Percentiles rank a stretch among this genome's conserved stretches.
phyloP scores from a whole-genome alignment of 257 asterid genomes.

The Ocimum tenuiflorum region DNA sequence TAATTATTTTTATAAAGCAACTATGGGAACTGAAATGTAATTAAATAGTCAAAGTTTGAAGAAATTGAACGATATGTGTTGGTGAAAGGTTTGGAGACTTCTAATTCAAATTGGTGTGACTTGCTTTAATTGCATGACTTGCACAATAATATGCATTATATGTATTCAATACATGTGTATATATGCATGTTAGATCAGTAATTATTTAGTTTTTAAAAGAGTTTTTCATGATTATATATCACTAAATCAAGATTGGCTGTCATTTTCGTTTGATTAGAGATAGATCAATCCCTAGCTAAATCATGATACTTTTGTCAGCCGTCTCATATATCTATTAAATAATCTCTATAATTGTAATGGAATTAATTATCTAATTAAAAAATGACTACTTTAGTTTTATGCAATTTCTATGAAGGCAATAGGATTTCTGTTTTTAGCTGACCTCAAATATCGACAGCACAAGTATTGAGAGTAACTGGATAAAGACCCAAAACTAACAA shows the following conservation, averaged over 20 bases:
- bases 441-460: no score
- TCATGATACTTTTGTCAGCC: background rate
- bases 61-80: no score
- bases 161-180: background rate
- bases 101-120: background rate
- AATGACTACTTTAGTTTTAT: no score
- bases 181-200: background rate
- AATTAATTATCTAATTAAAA: no score
- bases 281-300: background rate
- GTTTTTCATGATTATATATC: background rate
- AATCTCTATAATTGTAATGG: no score
- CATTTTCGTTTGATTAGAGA: background rate
- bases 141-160: background rate
- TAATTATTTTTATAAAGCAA: no score
- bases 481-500: no score
- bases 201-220: background rate
- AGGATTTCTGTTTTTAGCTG: background rate
- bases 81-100: background rate
- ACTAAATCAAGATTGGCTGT: background rate
- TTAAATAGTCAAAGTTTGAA: no score
- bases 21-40: no score
- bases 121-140: no score
- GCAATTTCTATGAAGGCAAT: no score
- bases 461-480: no score
- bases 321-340: background rate